These are phyloP conservation scores for Oemleria cerasiformis DNA, from an alignment of 306 rosid genomes.

Conservation along the genomic window DNA sequence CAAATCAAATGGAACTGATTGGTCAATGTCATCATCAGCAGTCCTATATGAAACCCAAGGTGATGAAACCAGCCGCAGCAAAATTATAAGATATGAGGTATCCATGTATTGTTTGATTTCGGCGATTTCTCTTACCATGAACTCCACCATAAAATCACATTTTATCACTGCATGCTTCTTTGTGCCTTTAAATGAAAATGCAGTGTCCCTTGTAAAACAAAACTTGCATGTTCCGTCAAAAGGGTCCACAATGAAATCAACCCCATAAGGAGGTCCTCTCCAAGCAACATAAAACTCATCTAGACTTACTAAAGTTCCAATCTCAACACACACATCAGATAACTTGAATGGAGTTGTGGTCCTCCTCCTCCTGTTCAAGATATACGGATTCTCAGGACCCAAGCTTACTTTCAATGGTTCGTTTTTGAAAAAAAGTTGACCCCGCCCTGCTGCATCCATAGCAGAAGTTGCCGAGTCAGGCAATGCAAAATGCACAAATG, in stretches of 20 bases:
- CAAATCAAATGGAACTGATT: slow-evolving; percentile 51
- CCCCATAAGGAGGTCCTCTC: slow-evolving; percentile 61
- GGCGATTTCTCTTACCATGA: slow-evolving; percentile 60
- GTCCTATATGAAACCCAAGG: slow-evolving; percentile 77
- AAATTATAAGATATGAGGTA: slow-evolving; percentile 41
- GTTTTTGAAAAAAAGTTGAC: slow-evolving; percentile 41
- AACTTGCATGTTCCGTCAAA: slow-evolving; percentile 66
- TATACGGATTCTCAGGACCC: slow-evolving; percentile 61
- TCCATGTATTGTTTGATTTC: slow-evolving; percentile 52
- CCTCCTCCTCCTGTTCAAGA: slow-evolving; percentile 62
- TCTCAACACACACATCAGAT: slow-evolving; percentile 63
- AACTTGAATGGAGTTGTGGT: slow-evolving; percentile 52
- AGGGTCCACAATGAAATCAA: slow-evolving; percentile 76
- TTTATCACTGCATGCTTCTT: slow-evolving; percentile 44
- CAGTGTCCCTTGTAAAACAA: slow-evolving; percentile 65
- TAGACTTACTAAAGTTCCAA: slow-evolving; percentile 54
- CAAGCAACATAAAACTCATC: slow-evolving; percentile 58
- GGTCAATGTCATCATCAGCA: slow-evolving; percentile 75
- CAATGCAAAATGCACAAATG: slow-evolving; percentile 73
- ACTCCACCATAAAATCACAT: slow-evolving; percentile 78
- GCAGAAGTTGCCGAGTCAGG: slow-evolving; percentile 41
- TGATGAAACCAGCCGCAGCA: slow-evolving; percentile 61
- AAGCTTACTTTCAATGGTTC: slow-evolving; percentile 46
- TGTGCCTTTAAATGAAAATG: slow-evolving; percentile 46
- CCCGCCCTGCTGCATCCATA: slow-evolving; percentile 44